Evolutionary conservation across 75 land plant species (phyloP), one percentile per base, ranked within the genome.

Genomic region (Isoetes taiwanensis): DNA sequence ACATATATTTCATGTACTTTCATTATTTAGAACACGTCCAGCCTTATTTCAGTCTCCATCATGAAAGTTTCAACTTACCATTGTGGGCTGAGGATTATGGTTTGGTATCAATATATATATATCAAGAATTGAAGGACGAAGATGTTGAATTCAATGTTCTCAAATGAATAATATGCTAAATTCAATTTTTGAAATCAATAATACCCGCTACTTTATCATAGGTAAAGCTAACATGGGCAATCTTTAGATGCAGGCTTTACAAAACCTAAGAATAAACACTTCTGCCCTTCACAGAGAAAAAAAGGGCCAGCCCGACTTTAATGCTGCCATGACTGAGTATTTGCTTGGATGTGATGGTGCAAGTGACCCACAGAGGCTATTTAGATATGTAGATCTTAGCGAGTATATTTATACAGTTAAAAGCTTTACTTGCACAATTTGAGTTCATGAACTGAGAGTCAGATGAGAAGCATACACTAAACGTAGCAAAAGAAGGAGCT

Each of bases 241-340:
- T n/a, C n/a, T n/a, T n/a, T n/a, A n/a, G n/a, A 34, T 35, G 29
- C 76, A 93, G 95, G 83, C 85, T 1, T 58, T 59, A 26, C 82
- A 63, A 64, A 94, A 94, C 41, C 80, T 85, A 20, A 77, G 89
- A 62, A 58, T 84, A 59, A 96, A 96, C 26, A 58, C 89, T 43
- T 66, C 80, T 37, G 99, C 99, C 34, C 80, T 94, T 21, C 43
- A 62, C 40, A 96, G 99, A 23, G 72, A 82, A 41, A 82, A 76
- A 52, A 96, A 96, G 24, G 99, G 89, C 53, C 71, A 96, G 6
- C 82, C 89, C 34, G 76, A 84, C 6, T 67, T 94, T 32, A 94
- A 94, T 70, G 99, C 99, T 19, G 99, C 86, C 46, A 70, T 89
- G 62, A 86, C 79, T 10, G 99, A 94, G 62, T 86, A 94, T 41